These are phyloP conservation scores for Proliferodiscus dingleyae DNA, from an alignment of 2,329 filamentous ascomycete species.

Conservation along the genomic window DNA sequence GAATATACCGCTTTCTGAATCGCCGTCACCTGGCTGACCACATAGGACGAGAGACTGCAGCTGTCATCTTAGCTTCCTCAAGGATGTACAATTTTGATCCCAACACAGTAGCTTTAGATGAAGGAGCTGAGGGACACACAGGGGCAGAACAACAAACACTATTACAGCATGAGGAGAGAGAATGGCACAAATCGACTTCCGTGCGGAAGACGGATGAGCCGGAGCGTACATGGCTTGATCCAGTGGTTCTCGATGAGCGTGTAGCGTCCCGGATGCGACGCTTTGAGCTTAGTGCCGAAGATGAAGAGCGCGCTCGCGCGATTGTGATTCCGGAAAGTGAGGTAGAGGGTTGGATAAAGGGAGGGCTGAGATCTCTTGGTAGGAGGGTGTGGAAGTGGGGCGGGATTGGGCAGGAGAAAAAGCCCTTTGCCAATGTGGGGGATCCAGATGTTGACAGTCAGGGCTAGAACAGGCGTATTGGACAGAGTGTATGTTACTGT, in stretches of 20 bases:
- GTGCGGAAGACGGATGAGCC: conserved; percentile 48
- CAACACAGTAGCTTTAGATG: no score
- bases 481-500: no score
- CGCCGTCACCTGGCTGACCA: conserved; percentile 79
- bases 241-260: conserved; percentile 70
- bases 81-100: no score
- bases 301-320: conserved; percentile 60
- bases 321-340: conserved; percentile 64
- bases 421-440: conserved; percentile 2
- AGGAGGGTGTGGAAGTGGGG: conserved; percentile 19
- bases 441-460: conserved; percentile 4
- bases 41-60: conserved; percentile 82
- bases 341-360: conserved; percentile 65
- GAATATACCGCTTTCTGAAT: conserved; percentile 83
- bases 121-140: neutral
- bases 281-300: conserved; percentile 65
- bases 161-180: conserved; percentile 66
- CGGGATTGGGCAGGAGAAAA: conserved; percentile 20
- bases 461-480: no score
- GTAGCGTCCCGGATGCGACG: conserved; percentile 75
- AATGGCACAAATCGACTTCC: conserved; percentile 80
- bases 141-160: conserved; percentile 57
- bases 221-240: conserved; percentile 71
- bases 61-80: conserved; percentile 75
- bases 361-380: conserved; percentile 48